Percentiles rank a stretch among this genome's conserved stretches.
These are phyloP conservation scores for Apiospora saccharicola DNA, from an alignment of 2,329 filamentous ascomycete genomes.

Conservation along the genomic window DNA sequence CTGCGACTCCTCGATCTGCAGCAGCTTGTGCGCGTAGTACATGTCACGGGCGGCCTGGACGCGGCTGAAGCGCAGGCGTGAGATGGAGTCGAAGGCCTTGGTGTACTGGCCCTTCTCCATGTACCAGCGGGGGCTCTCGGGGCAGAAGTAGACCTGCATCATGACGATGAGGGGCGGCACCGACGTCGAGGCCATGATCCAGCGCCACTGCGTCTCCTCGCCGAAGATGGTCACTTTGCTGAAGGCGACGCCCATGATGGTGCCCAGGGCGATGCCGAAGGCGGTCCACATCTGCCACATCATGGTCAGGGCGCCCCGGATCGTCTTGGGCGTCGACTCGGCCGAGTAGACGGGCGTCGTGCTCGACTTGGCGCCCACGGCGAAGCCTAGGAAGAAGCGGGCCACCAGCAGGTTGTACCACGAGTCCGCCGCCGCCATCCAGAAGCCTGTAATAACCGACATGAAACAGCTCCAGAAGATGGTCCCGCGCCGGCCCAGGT, in stretches of 20 bases:
- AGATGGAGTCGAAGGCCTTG: constrained; percentile 64
- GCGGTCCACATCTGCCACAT: constrained; percentile 63
- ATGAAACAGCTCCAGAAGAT: constrained; percentile 71
- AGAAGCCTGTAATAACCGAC: constrained; percentile 67
- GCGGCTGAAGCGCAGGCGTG: constrained; percentile 62
- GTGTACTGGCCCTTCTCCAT: constrained; percentile 66
- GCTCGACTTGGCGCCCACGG: constrained; percentile 62
- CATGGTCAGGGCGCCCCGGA: constrained; percentile 62
- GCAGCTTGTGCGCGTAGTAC: constrained; percentile 57
- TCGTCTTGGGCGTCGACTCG: constrained; percentile 59
- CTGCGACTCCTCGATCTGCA: constrained; percentile 51
- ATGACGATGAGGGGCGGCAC: constrained; percentile 70
- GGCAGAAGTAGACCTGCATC: constrained; percentile 65
- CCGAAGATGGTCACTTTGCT: constrained; percentile 51
- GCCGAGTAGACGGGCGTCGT: constrained; percentile 62
- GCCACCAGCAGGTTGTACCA: constrained; percentile 65
- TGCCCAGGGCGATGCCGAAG: constrained; percentile 73
- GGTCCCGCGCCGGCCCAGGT: constrained; percentile 66
- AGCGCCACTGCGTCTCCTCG: constrained; percentile 65
- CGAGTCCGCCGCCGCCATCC: constrained; percentile 64
- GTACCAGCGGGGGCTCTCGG: constrained; percentile 71
- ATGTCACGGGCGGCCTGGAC: constrained; percentile 69
- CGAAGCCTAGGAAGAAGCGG: constrained; percentile 65
- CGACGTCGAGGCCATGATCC: constrained; percentile 70
- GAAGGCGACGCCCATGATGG: constrained; percentile 70